Conservation (phyloP, 257 asterid species). For the Plantago major region DNA sequence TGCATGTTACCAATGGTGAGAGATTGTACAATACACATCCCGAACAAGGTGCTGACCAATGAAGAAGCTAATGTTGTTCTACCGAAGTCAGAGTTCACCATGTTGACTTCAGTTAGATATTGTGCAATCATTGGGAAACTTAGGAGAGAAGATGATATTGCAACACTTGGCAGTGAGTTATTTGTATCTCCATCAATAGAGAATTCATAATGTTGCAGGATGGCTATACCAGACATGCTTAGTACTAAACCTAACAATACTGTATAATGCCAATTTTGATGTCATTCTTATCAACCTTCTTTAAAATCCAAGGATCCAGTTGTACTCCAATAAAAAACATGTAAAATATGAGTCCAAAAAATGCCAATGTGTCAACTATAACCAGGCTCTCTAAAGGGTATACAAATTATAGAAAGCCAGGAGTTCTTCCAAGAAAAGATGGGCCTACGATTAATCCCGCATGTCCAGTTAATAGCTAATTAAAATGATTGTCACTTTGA, state of each 20-base stretch:
- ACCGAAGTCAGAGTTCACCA: constrained; percentile 41
- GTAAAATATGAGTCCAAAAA: constrained; percentile 35
- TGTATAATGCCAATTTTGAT: constrained; percentile 27
- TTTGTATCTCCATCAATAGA: background rate
- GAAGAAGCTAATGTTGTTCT: constrained; percentile 30
- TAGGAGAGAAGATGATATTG: constrained; percentile 25
- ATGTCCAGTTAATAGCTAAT: too few relatives aligned
- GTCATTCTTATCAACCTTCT: constrained; percentile 27
- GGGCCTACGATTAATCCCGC: constrained; percentile 33
- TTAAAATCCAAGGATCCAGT: constrained; percentile 38
- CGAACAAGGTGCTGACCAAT: constrained; percentile 25
- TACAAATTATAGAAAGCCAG: constrained; percentile 18
- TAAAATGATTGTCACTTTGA: too few relatives aligned
- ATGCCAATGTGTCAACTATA: constrained; percentile 25
- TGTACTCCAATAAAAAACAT: constrained; percentile 46
- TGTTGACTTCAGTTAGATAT: constrained; percentile 35
- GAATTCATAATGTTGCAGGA: background rate
- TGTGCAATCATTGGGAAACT: constrained; percentile 37
- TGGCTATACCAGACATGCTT: constrained; percentile 13
- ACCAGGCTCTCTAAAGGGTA: constrained; percentile 28
- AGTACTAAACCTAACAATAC: constrained; percentile 19
- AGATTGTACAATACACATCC: constrained; percentile 19
- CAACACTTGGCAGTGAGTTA: constrained; percentile 22
- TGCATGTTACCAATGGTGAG: background rate
- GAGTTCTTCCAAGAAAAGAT: constrained; percentile 30